A percentile compares a stretch with the other conserved stretches of the same genome.
These are phyloP conservation scores for Ophiostoma novo-ulmi DNA, from an alignment of 2,329 filamentous ascomycete species.

Conservation along the genomic window DNA sequence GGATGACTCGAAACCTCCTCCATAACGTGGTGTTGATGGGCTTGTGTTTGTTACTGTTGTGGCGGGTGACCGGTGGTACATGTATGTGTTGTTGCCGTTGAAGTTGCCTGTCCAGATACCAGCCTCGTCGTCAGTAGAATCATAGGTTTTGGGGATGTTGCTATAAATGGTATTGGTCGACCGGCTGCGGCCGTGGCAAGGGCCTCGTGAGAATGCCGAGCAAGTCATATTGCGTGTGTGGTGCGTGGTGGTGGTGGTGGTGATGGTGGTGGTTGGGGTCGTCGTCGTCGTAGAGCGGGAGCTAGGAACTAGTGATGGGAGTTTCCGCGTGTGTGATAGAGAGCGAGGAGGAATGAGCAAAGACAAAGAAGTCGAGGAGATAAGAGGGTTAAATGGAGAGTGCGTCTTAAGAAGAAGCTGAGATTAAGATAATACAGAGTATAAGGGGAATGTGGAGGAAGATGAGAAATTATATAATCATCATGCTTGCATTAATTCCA, in stretches of 20 bases:
- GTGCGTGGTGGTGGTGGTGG: background rate
- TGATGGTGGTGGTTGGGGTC: background rate
- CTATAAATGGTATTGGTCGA: background rate
- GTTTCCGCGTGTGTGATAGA: background rate
- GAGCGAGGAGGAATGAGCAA: background rate
- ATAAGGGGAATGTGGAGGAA: background rate
- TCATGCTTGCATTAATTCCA: background rate
- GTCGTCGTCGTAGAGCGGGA: background rate
- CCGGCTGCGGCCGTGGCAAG: background rate
- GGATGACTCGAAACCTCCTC: background rate
- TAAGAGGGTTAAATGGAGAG: background rate
- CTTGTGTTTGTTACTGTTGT: background rate
- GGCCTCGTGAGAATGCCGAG: background rate
- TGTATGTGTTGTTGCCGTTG: background rate
- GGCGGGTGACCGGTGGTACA: background rate
- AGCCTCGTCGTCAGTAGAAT: conserved; percentile 19
- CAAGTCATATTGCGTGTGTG: conserved; percentile 12
- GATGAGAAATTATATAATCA: background rate
- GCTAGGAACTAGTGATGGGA: background rate
- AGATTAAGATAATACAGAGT: background rate
- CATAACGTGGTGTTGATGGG: background rate
- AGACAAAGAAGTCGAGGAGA: background rate
- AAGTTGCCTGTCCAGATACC: background rate
- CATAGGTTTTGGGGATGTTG: conserved; percentile 12
- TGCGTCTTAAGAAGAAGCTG: background rate